Conservation (phyloP, 371 early-diverging fungal species). For the Lichtheimia ramosa region DNA sequence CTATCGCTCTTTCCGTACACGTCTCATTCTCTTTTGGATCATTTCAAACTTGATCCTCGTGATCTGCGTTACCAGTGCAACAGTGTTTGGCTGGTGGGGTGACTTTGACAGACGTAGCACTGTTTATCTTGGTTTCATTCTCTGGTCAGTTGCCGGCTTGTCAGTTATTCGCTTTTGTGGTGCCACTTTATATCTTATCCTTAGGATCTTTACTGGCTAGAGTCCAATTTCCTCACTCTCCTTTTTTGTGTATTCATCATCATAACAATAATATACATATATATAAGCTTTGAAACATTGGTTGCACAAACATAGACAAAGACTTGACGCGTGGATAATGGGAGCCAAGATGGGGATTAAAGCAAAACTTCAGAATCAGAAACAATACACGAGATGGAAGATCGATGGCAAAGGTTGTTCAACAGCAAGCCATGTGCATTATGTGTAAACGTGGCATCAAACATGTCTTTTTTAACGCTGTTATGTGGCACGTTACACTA, state of each 20-base stretch:
- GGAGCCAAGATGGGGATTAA: too few relatives aligned
- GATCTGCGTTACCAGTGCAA: conserved; percentile 45
- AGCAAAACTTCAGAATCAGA: too few relatives aligned
- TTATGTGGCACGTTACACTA: too few relatives aligned
- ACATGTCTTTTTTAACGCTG: too few relatives aligned
- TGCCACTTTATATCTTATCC: conserved; percentile 69
- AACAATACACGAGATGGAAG: too few relatives aligned
- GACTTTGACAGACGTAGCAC: conserved; percentile 48
- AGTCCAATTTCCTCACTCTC: conserved; percentile 54
- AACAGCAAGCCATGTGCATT: too few relatives aligned
- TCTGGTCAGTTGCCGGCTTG: conserved; percentile 87
- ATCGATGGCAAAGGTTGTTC: too few relatives aligned
- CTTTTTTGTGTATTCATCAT: conserved; percentile 29
- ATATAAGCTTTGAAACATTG: neutral
- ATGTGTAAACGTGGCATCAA: too few relatives aligned
- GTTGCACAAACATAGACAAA: too few relatives aligned
- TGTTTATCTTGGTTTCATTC: conserved; percentile 80
- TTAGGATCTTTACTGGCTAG: conserved; percentile 49
- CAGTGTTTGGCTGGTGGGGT: conserved; percentile 30
- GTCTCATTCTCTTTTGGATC: conserved; percentile 76
- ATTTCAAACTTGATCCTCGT: conserved; percentile 79
- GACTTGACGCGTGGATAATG: too few relatives aligned
- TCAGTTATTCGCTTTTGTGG: conserved; percentile 84
- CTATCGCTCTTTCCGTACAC: conserved; percentile 85
- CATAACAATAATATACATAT: neutral